Percentiles rank a stretch among this genome's conserved stretches.
These are phyloP conservation scores for Trypanosoma vivax DNA, from an alignment of 208 protist species.

Conservation along the genomic window DNA sequence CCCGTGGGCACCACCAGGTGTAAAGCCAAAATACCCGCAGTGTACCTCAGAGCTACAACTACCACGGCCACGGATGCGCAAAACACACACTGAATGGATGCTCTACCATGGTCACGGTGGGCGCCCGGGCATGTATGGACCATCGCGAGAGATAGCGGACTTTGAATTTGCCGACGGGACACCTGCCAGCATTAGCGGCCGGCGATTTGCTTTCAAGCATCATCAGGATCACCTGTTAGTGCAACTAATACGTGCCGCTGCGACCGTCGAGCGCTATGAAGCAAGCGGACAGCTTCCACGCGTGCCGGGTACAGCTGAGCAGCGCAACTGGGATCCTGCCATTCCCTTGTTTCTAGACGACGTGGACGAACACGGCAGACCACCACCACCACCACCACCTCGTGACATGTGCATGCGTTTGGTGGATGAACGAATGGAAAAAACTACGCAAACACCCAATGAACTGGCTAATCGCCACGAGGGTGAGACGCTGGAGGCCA, in stretches of 20 bases:
- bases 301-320: constrained; percentile 69
- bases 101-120: constrained; percentile 74
- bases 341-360: constrained; percentile 87
- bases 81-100: constrained; percentile 85
- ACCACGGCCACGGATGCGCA: constrained; percentile 48
- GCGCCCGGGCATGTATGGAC: constrained; percentile 60
- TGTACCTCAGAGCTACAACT: constrained; percentile 44
- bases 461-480: constrained; percentile 57
- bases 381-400: constrained; percentile 17
- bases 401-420: constrained; percentile 26
- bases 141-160: constrained; percentile 72
- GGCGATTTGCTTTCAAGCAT: constrained; percentile 78
- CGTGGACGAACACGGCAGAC: constrained; percentile 64
- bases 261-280: constrained; percentile 67
- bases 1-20: constrained; percentile 28
- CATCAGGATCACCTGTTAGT: constrained; percentile 84
- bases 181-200: constrained; percentile 46
- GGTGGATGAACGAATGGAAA: constrained; percentile 39
- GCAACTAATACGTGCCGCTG: constrained; percentile 79
- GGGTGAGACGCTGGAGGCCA: constrained; percentile 62
- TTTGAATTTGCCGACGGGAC: constrained; percentile 85
- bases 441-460: constrained; percentile 26
- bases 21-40: constrained; percentile 40
- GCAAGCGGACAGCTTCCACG: constrained; percentile 56
- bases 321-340: constrained; percentile 84